Evolutionary conservation across 1,284 basidiomycete genomes (phyloP), one percentile per base, ranked within the genome.

Genomic region (Neotropicomus parvogracilis): DNA sequence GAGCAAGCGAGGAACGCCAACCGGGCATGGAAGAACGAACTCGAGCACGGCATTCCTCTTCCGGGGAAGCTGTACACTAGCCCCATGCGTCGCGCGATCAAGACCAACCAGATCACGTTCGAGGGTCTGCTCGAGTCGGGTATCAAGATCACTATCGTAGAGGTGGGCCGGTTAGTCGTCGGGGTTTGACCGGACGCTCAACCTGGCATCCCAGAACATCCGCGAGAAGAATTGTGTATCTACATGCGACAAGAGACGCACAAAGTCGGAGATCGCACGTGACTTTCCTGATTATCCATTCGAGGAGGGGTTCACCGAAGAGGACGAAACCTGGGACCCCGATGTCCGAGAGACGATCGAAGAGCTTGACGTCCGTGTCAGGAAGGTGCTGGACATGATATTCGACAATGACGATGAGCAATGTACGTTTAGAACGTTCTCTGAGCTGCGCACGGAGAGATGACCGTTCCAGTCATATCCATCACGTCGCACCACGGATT

Each of bases 41-140:
- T 75, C 2, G 54, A 37, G 13, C 39, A 64, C 8, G 75, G 74
- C 3, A 75, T 88, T 2, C 83, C 84, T 1, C 60, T 84, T 9
- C 87, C 88, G 2, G 69, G 78, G 53, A 74, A 66, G 37, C 75
- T 85, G 48, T 91, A 85, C 59, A 78, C 76, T 44, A 88, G 85
- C 46, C 91, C 91, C 0, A 65, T 94, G 52, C 79, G 78, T 5
- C 75, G 91, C 7, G 85, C 89, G 0, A 70, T 88, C 46, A 75
- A 78, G 50, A 95, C 91, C 0, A 75, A 83, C 56, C 64, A 77
- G 29, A 70, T 85, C 49, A 83, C 81, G 0, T 92, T 66, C 20
- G 72, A 72, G 4, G 78, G 73, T 3, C 55, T 74, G 8, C 56
- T 71, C 43, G 54, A 65, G 58, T 49, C 54, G 13, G 52, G 44